A percentile compares a stretch with the other conserved stretches of the same genome.
These are phyloP conservation scores for Fusarium brachygibbosum DNA, from an alignment of 2,329 filamentous ascomycete species.

Conservation along the genomic window DNA sequence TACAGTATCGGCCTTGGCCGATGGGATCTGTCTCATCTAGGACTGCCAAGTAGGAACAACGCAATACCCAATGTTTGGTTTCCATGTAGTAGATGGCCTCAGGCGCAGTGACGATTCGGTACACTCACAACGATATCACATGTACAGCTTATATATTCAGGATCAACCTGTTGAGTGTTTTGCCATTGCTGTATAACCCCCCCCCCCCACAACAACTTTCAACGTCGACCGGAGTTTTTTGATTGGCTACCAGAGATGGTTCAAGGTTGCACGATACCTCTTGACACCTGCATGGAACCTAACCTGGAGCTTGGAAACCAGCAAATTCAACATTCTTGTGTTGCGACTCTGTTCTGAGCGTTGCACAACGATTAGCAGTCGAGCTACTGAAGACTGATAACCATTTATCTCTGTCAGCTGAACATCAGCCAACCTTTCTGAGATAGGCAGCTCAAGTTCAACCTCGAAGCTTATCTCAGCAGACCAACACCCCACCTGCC, in stretches of 20 bases:
- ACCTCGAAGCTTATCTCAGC: constrained; percentile 45
- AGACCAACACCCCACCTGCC: constrained; percentile 44
- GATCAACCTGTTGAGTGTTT: background rate
- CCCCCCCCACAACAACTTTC: constrained; percentile 1
- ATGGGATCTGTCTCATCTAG: background rate
- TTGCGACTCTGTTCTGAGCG: background rate
- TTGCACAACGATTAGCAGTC: background rate
- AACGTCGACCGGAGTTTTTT: background rate
- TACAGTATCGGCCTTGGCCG: background rate
- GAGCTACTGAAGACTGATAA: background rate
- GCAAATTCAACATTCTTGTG: background rate
- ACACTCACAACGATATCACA: background rate
- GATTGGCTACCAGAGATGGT: constrained; percentile 22
- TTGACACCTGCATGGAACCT: constrained; percentile 22
- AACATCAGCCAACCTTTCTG: constrained; percentile 6
- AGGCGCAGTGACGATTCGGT: background rate
- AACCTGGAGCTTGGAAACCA: constrained; percentile 5
- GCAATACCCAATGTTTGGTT: background rate
- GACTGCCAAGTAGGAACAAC: background rate
- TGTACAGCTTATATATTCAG: background rate
- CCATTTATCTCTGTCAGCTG: constrained; percentile 1
- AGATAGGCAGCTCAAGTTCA: constrained; percentile 9
- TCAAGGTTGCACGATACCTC: constrained; percentile 26
- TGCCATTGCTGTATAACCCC: background rate
- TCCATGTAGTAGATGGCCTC: too few species aligned